Conservation (phyloP, 108 stramenopile genomes). For the Mediolabrus comicus region DNA sequence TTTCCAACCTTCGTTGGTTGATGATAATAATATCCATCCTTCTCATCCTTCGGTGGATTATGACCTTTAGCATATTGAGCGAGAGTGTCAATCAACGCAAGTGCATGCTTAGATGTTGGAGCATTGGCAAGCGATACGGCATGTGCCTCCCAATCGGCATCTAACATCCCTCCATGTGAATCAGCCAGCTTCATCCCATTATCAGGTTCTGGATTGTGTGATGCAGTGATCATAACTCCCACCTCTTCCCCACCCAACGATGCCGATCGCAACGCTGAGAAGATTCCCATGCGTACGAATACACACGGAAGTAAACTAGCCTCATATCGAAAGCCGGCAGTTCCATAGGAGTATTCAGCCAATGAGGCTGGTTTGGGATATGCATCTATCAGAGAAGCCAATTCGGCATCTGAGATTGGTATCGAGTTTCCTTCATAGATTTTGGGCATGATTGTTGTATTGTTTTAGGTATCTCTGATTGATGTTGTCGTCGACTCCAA, state of each 20-base stretch:
- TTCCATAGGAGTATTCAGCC: conserved; percentile 62
- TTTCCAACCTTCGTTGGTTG: conserved; percentile 2
- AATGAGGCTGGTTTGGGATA: conserved; percentile 39
- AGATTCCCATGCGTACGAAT: conserved; percentile 73
- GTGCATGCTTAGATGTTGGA: conserved; percentile 26
- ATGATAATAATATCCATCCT: no score
- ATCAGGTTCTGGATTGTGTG: conserved; percentile 92
- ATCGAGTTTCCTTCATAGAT: conserved; percentile 30
- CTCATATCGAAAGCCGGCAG: conserved; percentile 81
- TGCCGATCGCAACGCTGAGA: conserved; percentile 49
- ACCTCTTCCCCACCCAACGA: conserved; percentile 45
- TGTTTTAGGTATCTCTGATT: no score
- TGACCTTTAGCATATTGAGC: conserved; percentile 1
- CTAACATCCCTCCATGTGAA: conserved; percentile 92
- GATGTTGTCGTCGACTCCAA: no score
- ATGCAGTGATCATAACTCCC: conserved; percentile 98
- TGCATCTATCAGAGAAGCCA: conserved; percentile 29
- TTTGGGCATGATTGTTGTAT: conserved; percentile 23
- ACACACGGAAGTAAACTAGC: conserved; percentile 54
- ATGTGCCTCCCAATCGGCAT: conserved; percentile 69
- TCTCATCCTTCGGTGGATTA: not conserved
- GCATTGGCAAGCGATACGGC: conserved; percentile 75
- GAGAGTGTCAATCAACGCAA: conserved; percentile 31
- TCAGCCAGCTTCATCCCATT: conserved; percentile 97
- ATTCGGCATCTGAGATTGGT: conserved; percentile 24